Evolutionary conservation across 371 early-diverging fungal species (phyloP).

Genomic region (Mortierella sp.): DNA sequence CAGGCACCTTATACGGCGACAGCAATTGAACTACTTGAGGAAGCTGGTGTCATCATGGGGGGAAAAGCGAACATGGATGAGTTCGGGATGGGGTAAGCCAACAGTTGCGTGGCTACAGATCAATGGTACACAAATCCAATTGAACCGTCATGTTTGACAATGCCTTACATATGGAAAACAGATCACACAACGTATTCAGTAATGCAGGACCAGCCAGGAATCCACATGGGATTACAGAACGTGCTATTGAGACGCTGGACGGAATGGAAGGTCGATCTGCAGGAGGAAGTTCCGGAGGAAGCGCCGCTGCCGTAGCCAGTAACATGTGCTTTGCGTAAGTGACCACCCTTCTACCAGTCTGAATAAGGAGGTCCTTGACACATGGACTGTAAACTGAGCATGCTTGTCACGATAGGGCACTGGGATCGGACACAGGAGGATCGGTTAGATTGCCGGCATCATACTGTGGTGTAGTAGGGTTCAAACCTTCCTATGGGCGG

Average conservation of each 20-base stretch:
- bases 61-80: conserved; percentile 97
- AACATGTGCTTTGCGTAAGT: conserved; percentile 81
- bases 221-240: conserved; percentile 52
- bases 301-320: conserved; percentile 91
- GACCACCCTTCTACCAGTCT: too few species aligned
- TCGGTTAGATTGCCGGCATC: conserved; percentile 94
- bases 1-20: conserved; percentile 85
- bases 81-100: conserved; percentile 92
- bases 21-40: conserved; percentile 67
- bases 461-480: conserved; percentile 93
- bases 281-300: conserved; percentile 96
- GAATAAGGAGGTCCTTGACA: not conserved
- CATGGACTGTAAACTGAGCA: not conserved
- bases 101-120: not conserved
- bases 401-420: conserved; percentile 57
- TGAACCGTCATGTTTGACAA: too few species aligned
- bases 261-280: conserved; percentile 58
- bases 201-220: conserved; percentile 63
- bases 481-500: conserved; percentile 93
- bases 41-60: conserved; percentile 76
- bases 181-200: conserved; percentile 65
- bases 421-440: conserved; percentile 97
- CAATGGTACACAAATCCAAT: too few species aligned
- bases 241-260: conserved; percentile 2
- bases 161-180: too few species aligned